phyloP scores from a whole-genome alignment of 371 early-diverging fungal species.

The Blastocladiella emersonii region DNA sequence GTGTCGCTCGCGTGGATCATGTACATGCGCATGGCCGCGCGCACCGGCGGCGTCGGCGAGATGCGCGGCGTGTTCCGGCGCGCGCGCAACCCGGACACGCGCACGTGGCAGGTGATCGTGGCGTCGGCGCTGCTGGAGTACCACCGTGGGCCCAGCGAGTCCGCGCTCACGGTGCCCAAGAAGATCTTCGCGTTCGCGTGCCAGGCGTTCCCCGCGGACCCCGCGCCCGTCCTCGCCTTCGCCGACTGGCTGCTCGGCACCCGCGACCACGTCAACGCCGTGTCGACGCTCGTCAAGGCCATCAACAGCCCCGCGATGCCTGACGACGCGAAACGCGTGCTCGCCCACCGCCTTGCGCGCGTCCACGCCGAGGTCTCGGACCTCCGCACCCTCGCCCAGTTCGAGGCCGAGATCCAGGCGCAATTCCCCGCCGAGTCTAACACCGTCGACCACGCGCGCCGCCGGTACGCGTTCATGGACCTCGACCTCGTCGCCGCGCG shows the following conservation, averaged over 20 bases:
- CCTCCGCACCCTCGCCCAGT: not conserved
- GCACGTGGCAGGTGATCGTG: conserved; percentile 73
- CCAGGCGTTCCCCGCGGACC: not conserved
- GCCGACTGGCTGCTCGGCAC: not conserved
- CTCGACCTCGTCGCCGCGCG: not conserved
- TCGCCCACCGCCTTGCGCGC: not conserved
- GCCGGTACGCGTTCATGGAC: conserved; percentile 2
- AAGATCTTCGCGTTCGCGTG: conserved; percentile 71
- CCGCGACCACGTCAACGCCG: not conserved
- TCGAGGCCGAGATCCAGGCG: not conserved
- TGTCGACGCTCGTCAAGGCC: not conserved
- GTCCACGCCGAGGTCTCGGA: not conserved
- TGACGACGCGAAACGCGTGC: not conserved
- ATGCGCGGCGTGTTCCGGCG: conserved; percentile 65
- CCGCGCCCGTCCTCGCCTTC: not conserved
- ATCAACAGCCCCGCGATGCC: not conserved
- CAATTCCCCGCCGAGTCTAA: not conserved
- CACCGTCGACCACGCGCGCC: not conserved
- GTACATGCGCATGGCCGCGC: conserved; percentile 69
- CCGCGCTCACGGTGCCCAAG: conserved; percentile 67
- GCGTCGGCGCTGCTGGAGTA: conserved; percentile 86
- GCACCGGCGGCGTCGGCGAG: conserved; percentile 61
- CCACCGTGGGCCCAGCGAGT: conserved; percentile 72
- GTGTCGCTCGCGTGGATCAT: conserved; percentile 44
- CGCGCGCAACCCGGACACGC: conserved; percentile 57